Conservation (phyloP, 805 yeast genomes). For the Saturnispora saitoi region DNA sequence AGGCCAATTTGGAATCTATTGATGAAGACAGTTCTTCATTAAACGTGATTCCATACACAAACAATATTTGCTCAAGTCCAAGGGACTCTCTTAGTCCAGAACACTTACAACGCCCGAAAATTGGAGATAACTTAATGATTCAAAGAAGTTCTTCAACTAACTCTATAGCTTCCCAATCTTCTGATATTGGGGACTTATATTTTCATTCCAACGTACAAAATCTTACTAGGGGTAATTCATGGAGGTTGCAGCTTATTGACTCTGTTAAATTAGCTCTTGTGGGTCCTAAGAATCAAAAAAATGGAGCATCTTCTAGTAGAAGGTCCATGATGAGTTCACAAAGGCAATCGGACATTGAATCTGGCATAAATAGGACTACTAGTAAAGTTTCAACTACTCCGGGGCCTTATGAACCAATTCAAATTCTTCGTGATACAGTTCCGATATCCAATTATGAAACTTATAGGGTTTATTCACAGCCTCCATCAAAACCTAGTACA, state of each 20-base stretch:
- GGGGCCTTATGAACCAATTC: background rate
- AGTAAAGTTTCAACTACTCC: background rate
- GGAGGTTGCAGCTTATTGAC: constrained; percentile 26
- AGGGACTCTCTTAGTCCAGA: background rate
- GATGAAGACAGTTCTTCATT: background rate
- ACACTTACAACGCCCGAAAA: background rate
- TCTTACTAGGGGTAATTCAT: constrained; percentile 21
- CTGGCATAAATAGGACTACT: background rate
- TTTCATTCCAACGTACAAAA: constrained; percentile 23
- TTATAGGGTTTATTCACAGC: constrained; percentile 1
- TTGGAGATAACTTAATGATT: background rate
- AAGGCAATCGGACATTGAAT: constrained; percentile 8
- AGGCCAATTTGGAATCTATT: background rate
- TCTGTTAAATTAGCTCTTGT: constrained; percentile 24
- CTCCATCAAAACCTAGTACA: background rate
- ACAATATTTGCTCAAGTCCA: background rate
- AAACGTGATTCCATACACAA: background rate
- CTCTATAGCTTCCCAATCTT: constrained; percentile 7
- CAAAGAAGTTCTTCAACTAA: background rate
- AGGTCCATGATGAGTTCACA: constrained; percentile 1
- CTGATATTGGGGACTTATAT: constrained; percentile 11
- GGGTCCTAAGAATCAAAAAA: constrained; percentile 5
- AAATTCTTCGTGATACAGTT: background rate
- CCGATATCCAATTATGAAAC: background rate
- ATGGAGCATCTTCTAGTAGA: background rate